Evolutionary conservation across 805 yeast genomes (phyloP), one percentile per base, ranked within the genome.

Genomic region (Vanderwaltozyma polyspora): DNA sequence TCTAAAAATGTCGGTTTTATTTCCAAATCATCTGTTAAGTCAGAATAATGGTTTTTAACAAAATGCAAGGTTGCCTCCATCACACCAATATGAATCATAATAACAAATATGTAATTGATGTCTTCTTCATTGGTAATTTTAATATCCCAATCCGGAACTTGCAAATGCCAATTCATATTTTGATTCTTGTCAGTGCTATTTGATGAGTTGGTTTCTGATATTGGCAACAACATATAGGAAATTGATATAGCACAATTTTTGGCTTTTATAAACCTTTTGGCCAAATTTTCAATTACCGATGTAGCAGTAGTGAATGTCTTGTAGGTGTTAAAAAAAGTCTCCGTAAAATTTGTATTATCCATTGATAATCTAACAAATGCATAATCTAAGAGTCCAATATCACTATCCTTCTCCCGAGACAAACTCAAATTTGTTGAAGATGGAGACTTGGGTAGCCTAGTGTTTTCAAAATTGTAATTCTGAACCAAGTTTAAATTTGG

Each of bases 71-170:
- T 61, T 0, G 85, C 83, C 51, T 83, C 93, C 39, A 86, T 62
- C 22, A 86, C 74, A 27, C 93, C 93, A 25, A 80, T 66, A 51
- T 86, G 91, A 28, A 87, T 81, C 49, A 78, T 83, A 9, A 80
- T 76, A 29, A 83, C 76, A 35, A 74, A 68, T 29, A 68, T 68
- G 67, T 79, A 76, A 45, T 79, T 80, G 23, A 79, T 64, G 3
- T 69, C 68, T 0, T 68, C 61, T 19, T 70, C 62, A 29, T 63
- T 62, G 4, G 50, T 34, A 8, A 59, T 42, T 13, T 41, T 57
- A 3, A 52, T 41, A 24, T 64, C 65, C 91, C 91, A 81, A 27
- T 70, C 69, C 1, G 85, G 86, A 45, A 72, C 72, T 4, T 41
- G 48, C 2, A 19, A 21, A 29, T 62, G 61, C 26, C 30, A n/a